Evolutionary conservation across 345 rosid species (phyloP), one percentile per base, ranked within the genome.

Genomic region (Citrus maxima): DNA sequence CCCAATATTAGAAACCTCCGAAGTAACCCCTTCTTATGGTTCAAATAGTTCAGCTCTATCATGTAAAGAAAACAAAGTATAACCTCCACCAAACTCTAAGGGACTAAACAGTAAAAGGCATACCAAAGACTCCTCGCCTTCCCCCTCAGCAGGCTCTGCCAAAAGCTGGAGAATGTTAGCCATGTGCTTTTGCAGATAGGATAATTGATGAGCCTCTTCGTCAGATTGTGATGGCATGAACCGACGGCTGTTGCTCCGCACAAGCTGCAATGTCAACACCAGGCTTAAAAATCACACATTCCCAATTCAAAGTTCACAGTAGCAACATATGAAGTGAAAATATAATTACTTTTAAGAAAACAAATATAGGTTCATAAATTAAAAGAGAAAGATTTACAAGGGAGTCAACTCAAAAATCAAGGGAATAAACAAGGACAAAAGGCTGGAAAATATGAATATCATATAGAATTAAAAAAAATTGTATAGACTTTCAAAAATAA

Each of bases 201-300:
- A 90, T 77, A 97, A 80, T 40, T 97, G 99, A 87, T 94, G 99
- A 83, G 93, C 95, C 90, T 94, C 99, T 84, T 97, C 99, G 84
- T 97, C 99, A 46, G 89, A 90, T 81, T 89, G 98, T 24, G 99
- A 97, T 73, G 98, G 98, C 97, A 89, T 85, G 85, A 91, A 92
- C 73, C 99, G 92, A 66, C 99, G 93, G 87, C 90, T 93, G 77
- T 93, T 94, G 93, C 98, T 90, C n/a, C 98, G 98, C 49, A 91
- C 99, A 82, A 94, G 98, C 99, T 97, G 92, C 86, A 77, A 80
- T 34, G 46, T 62, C 67, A 82, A 72, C 67, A 34, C 22, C 56
- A 55, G 64, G 35, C 28, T 74, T 35, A 77, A 71, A 46, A 66
- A 19, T 61, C 42, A 65, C 65, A 70, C 6, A 28, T 55, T 21